These are phyloP conservation scores for Narthecium ossifragum DNA, from an alignment of 106 monocot genomes.

Conservation along the genomic window DNA sequence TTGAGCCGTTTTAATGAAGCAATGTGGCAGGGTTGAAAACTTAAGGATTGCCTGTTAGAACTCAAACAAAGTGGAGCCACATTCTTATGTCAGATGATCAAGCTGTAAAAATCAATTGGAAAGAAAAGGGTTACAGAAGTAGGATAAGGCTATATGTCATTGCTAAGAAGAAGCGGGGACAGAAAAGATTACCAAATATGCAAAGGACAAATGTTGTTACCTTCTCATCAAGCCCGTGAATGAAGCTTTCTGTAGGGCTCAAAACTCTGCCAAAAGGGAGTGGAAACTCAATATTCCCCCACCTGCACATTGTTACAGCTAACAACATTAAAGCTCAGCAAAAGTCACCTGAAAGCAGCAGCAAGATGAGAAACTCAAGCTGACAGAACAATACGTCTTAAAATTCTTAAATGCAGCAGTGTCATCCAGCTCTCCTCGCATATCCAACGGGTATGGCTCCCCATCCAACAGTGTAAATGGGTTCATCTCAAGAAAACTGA, in stretches of 20 bases:
- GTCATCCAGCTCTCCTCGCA: conserved; percentile 99
- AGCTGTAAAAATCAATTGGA: too few species aligned
- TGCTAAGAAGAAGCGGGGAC: too few species aligned
- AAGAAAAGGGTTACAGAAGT: too few species aligned
- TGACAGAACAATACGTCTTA: conserved; percentile 83
- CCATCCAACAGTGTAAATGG: conserved; percentile 95
- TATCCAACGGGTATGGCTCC: conserved; percentile 93
- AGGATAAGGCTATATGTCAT: too few species aligned
- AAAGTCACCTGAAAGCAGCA: background rate
- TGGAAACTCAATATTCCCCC: conserved; percentile 87
- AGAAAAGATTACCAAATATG: background rate
- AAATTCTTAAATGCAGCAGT: conserved; percentile 99
- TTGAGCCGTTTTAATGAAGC: too few species aligned
- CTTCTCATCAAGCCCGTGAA: conserved; percentile 90
- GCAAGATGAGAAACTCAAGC: background rate
- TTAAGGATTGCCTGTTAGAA: too few species aligned
- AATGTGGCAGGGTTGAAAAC: too few species aligned
- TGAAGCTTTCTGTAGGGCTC: conserved; percentile 75
- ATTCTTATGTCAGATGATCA: too few species aligned
- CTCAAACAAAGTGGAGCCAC: too few species aligned
- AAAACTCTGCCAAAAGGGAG: conserved; percentile 97
- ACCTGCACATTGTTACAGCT: conserved; percentile 38
- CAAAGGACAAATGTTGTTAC: conserved; percentile 19
- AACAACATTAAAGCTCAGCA: background rate
- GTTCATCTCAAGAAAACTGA: conserved; percentile 97